These are phyloP conservation scores for Chrysopogon serrulatus DNA, from an alignment of 176 grass and related monocot species.

Conservation along the genomic window DNA sequence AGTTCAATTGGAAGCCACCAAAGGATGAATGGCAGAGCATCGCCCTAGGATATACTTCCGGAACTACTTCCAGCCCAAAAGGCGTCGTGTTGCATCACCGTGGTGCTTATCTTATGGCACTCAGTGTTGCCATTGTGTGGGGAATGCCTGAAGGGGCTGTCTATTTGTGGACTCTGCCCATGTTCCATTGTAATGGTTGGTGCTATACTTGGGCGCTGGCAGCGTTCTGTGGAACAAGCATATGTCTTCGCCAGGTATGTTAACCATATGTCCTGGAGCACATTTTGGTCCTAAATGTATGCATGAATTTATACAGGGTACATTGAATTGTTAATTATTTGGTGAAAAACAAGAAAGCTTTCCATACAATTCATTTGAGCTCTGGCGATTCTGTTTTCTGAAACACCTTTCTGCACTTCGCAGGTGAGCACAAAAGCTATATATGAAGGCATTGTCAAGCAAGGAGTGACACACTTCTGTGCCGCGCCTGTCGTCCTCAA, in stretches of 20 bases:
- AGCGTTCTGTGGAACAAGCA: slow-evolving; percentile 82
- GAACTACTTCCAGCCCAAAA: slow-evolving; percentile 89
- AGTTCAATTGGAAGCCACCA: slow-evolving; percentile 68
- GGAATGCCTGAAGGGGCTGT: slow-evolving; percentile 66
- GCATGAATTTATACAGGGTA: neutral
- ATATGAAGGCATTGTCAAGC: slow-evolving; percentile 64
- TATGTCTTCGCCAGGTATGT: slow-evolving; percentile 89
- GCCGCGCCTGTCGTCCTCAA: slow-evolving; percentile 83
- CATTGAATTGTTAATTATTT: neutral
- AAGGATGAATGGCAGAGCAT: slow-evolving; percentile 97
- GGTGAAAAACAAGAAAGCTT: neutral
- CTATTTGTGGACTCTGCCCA: slow-evolving; percentile 92
- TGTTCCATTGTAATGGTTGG: slow-evolving; percentile 99
- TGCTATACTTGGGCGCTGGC: slow-evolving; percentile 87
- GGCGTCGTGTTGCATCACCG: slow-evolving; percentile 85
- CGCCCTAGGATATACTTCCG: slow-evolving; percentile 82
- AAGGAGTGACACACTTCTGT: slow-evolving; percentile 87
- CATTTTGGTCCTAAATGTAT: neutral
- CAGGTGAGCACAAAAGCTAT: slow-evolving; percentile 81
- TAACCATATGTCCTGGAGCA: neutral
- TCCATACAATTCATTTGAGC: neutral
- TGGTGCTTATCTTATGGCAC: slow-evolving; percentile 85
- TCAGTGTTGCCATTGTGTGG: slow-evolving; percentile 70
- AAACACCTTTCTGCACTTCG: neutral
- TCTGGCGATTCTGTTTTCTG: neutral